Base-by-base conservation (phyloP, 441 rosid species). In the Sinapis alba region DNA sequence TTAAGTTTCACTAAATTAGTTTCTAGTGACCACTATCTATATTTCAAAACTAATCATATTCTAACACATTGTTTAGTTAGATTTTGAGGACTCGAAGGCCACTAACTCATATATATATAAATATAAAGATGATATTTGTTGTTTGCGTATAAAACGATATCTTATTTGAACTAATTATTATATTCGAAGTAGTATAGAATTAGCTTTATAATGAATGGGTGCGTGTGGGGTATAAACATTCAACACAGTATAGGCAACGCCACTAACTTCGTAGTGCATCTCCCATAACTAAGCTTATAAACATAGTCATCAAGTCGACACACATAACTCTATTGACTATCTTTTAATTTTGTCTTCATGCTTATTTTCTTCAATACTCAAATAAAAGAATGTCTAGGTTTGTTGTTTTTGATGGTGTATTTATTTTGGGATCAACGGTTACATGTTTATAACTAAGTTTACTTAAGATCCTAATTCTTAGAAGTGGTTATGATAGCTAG, bases 181-280 rank as follows among this genome's bases (percentile, higher is more conserved):
- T 54, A n/a, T 45, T 64, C 65, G 32, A 34, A 56, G 38, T 30
- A 32, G 41, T 50, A 43, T 38, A 69, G 53, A 64, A 34, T 64
- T 63, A 63, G 28, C 66, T 76, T 57, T 76, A 23, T 56, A 56
- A 77, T 64, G 10, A 5, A 62, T 65, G 57, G 68, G 81, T 78
- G 81, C 73, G 74, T 24, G 81, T 72, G 81, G 81, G 81, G 73
- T 71, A 72, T 20, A 4, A 60, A 34, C 62, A 71, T 77, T 59
- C 62, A 59, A 67, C 53, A 72, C 77, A 72, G 65, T 78, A 72
- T 53, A 72, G 60, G 59, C 69, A 78, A 12, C 53, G 69, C 77
- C 77, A 78, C 81, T 78, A 72, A 63, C 73, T 21, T 61, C 57
- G 1, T 78, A 72, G 81, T 78, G 81, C 77, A 21, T 36, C 69